A percentile compares a stretch with the other conserved stretches of the same genome.
phyloP scores from a whole-genome alignment of 371 early-diverging fungal species.

The Conidiobolus incongruus region DNA sequence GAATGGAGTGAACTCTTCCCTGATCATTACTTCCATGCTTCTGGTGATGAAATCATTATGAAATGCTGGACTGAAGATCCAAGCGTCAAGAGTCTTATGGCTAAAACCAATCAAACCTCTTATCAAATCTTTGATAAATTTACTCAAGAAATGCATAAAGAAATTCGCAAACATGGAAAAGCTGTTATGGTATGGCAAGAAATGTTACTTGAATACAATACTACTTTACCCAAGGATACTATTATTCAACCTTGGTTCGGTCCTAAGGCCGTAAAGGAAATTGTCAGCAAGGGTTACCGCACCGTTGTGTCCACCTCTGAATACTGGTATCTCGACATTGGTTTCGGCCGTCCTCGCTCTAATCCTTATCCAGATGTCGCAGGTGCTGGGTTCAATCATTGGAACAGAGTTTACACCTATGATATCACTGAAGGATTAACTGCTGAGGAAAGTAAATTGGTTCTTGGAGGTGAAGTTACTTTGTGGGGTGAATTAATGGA shows the following conservation, averaged over 20 bases:
- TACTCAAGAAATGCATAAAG: not conserved
- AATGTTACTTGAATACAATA: slow-evolving; percentile 19
- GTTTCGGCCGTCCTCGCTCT: slow-evolving; percentile 19
- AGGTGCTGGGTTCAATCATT: too few species aligned
- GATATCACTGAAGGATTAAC: slow-evolving; percentile 14
- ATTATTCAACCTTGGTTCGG: slow-evolving; percentile 24
- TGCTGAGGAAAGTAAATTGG: slow-evolving; percentile 14
- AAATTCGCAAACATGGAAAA: slow-evolving; percentile 10
- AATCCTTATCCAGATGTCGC: slow-evolving; percentile 55
- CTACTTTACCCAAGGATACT: not conserved
- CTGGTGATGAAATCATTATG: slow-evolving; percentile 52
- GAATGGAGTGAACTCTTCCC: slow-evolving; percentile 32
- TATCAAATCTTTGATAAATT: not conserved
- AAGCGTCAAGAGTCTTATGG: not conserved
- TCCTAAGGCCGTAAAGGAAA: slow-evolving; percentile 16
- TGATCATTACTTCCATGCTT: slow-evolving; percentile 42
- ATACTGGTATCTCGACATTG: slow-evolving; percentile 47
- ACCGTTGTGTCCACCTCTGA: slow-evolving; percentile 22
- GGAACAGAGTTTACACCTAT: slow-evolving; percentile 52
- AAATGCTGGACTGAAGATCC: slow-evolving; percentile 26
- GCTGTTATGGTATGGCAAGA: slow-evolving; percentile 28
- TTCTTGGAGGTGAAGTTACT: slow-evolving; percentile 33
- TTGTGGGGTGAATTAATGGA: slow-evolving; percentile 57
- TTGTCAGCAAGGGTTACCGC: slow-evolving; percentile 23
- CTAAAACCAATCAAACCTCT: not conserved